Percentiles rank a stretch among this genome's conserved stretches.
Evolutionary conservation across 176 grass and related monocot species (phyloP).

Genomic region (Oryza nivara): DNA sequence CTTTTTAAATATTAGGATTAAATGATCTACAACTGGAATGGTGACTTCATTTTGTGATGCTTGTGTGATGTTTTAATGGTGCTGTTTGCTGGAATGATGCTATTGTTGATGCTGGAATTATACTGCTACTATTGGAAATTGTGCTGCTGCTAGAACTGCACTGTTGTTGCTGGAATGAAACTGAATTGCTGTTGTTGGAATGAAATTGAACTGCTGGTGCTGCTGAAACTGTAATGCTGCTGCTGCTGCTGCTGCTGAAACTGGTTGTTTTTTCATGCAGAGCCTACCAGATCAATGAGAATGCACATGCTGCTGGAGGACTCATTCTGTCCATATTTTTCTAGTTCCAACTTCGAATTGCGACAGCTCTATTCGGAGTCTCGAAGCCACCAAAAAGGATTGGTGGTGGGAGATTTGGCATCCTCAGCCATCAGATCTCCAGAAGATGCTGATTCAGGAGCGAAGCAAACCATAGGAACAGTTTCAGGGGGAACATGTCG

Average conservation of each 20-base stretch:
- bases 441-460: neutral
- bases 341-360: neutral
- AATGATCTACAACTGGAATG: too few relatives aligned
- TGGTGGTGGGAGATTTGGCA: neutral
- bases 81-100: too few relatives aligned
- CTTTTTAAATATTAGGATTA: too few relatives aligned
- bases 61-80: too few relatives aligned
- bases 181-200: too few relatives aligned
- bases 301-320: neutral
- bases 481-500: neutral
- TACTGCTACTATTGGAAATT: too few relatives aligned
- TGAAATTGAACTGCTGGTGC: too few relatives aligned
- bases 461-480: neutral
- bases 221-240: too few relatives aligned
- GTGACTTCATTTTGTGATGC: too few relatives aligned
- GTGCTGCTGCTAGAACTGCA: too few relatives aligned
- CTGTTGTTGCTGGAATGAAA: too few relatives aligned
- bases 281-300: slow-evolving; percentile 37
- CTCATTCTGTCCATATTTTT: slow-evolving; percentile 6
- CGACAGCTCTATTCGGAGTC: neutral
- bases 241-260: neutral
- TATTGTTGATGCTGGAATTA: too few relatives aligned
- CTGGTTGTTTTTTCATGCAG: slow-evolving; percentile 32
- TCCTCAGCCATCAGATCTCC: neutral
- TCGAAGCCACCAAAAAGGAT: neutral